phyloP scores from a whole-genome alignment of 2,329 filamentous ascomycete species.

The Chrysoporthe deuterocubensis region DNA sequence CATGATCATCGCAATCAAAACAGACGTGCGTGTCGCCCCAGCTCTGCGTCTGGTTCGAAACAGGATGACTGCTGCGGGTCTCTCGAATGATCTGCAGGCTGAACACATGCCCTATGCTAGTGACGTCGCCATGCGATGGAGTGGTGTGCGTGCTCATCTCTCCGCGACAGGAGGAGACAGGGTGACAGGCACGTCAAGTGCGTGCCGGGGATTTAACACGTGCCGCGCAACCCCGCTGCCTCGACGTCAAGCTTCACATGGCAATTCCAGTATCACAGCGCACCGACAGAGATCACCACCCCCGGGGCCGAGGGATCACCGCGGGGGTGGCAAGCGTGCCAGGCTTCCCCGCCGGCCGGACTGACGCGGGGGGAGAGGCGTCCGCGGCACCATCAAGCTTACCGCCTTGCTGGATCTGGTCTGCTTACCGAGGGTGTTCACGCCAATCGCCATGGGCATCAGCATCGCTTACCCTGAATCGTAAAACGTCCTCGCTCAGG shows the following conservation, averaged over 20 bases:
- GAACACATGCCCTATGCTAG: not conserved
- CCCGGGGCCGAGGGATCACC: not conserved
- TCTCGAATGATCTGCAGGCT: not conserved
- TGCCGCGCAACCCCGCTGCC: not conserved
- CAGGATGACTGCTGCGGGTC: not conserved
- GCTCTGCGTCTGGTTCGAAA: not conserved
- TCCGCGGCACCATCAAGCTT: not conserved
- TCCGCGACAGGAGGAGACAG: not conserved
- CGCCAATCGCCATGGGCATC: not conserved
- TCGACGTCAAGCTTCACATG: not conserved
- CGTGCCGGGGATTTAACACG: not conserved
- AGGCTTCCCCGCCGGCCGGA: slow-evolving; percentile 3
- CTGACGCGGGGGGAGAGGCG: not conserved
- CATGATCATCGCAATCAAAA: slow-evolving; percentile 1
- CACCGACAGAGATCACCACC: not conserved
- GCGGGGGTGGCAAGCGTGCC: not conserved
- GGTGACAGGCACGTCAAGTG: no score
- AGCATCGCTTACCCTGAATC: no score
- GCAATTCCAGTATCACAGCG: not conserved
- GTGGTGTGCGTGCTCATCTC: not conserved
- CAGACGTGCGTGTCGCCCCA: not conserved
- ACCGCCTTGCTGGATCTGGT: not conserved
- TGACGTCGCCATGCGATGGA: not conserved
- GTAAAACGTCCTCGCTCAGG: no score
- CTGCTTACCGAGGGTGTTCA: not conserved